These are phyloP conservation scores for Chaetomidium leptoderma DNA, from an alignment of 495 filamentous ascomycete species.

Conservation along the genomic window DNA sequence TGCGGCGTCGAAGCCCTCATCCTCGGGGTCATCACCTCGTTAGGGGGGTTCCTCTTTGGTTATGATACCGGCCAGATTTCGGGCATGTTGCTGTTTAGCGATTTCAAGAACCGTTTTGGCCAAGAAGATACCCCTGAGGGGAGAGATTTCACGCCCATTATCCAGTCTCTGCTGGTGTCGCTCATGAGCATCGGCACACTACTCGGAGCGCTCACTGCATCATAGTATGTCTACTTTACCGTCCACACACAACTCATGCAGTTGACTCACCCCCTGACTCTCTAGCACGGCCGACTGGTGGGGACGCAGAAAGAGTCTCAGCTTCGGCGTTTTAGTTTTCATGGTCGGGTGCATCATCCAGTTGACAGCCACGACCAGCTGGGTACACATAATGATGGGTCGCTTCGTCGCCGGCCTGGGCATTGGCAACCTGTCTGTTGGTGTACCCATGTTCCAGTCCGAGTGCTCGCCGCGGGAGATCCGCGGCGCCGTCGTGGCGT, in stretches of 20 bases:
- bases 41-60: constrained; percentile 74
- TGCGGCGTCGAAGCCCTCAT: constrained; percentile 34
- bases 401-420: constrained; percentile 59
- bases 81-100: constrained; percentile 58
- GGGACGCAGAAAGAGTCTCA: constrained; percentile 38
- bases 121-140: constrained; percentile 21
- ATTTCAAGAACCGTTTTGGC: constrained; percentile 47
- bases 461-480: constrained; percentile 54
- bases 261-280: background rate
- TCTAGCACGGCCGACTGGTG: constrained; percentile 35
- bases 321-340: constrained; percentile 36
- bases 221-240: constrained; percentile 24
- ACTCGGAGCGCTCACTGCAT: constrained; percentile 35
- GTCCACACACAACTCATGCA: background rate
- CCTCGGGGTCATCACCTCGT: constrained; percentile 45
- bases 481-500: constrained; percentile 54
- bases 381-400: constrained; percentile 49
- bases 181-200: constrained; percentile 46
- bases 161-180: constrained; percentile 41
- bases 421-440: constrained; percentile 59
- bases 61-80: constrained; percentile 63
- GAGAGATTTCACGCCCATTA: constrained; percentile 33
- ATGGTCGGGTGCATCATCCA: constrained; percentile 53
- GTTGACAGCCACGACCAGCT: constrained; percentile 44
- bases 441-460: constrained; percentile 60